Evolutionary conservation across 345 rosid species (phyloP), one percentile per base, ranked within the genome.

Genomic region (Populus ilicifolia): DNA sequence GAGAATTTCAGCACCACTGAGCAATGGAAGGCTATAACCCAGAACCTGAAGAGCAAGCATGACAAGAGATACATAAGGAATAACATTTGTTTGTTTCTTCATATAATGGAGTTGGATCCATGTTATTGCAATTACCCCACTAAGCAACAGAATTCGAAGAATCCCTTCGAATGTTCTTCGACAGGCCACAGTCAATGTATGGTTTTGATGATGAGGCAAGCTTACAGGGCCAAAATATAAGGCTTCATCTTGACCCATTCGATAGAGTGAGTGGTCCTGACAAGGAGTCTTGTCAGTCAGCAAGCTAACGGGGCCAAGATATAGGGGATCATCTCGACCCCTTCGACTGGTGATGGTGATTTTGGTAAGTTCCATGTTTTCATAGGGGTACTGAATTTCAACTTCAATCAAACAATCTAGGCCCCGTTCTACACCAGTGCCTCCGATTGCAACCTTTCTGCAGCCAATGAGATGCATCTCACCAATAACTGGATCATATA

Each of bases 401-500:
- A 68, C 75, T 66, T 82, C 73, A 3, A 74, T 63, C 69, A 73
- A 20, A 59, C 79, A 78, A 66, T 78, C 84, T 41, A 63, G 39
- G 1, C 79, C 69, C 17, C 72, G 10, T 54, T 69, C 79, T 16
- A 41, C 13, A 14, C 18, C 36, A 27, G 69, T 56, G 35, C 18
- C 23, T 3, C 30, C 16, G 2, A 25, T 3, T 14, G 0, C 18
- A 65, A 75, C 65, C 35, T 75, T 39, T 65, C 79, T 65, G 81
- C 83, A 79, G 23, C 80, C 82, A 3, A 79, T 29, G 29, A 76
- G 67, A 66, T 67, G 39, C 85, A 76, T 83, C 39, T 83, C 66
- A 0, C 85, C 83, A 0, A 4, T 38, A 27, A 10, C 8, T 20
- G 70, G 50, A 13, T 79, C 76, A 8, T 83, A 83, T 10, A 83